Base-by-base conservation (phyloP, 2,329 filamentous ascomycete genomes). In the Metarhizium humberi region DNA sequence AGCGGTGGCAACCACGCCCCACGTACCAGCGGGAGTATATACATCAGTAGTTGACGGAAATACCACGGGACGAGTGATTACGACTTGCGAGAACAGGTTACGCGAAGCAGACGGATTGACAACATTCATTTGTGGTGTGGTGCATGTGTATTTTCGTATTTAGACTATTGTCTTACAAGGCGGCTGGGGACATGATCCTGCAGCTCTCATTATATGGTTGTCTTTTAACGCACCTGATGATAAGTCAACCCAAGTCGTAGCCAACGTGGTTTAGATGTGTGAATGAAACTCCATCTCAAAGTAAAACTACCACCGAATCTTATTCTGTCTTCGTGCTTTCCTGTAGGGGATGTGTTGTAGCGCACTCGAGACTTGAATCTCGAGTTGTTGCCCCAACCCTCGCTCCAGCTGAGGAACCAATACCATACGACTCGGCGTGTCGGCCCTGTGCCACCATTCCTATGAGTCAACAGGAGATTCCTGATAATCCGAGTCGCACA, bases 1-100 rank as follows among this genome's bases (percentile, higher is more conserved):
- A 67, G 2, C 57, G 66, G 4, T 78, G 76, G 76, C 52, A 55
- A 5, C 63, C 71, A 6, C 67, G 67, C 55, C 58, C 62, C 0
- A 70, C 65, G 0, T 70, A 69, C 51, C 58, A 63, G 42, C 56
- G 62, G 11, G 66, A 69, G 50, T 43, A 55, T 43, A 8, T n/a
- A 4, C 40, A 43, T 13, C 4, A 20, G 7, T 8, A 20, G 7
- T 8, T 18, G n/a, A 45, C 25, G 7, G 42, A 6, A 45, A 10
- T 45, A 10, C 8, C 42, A 6, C 25, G 20, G 16, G 32, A 8
- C 14, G 25, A 25, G 25, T 25, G 25, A 25, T 4, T 6, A 45
- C n/a, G 16, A 7, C n/a, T 11, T 20, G 1, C 38, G 8, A 40
- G 11, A 40, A 16, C 14, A 40, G 38, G 8, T 3, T 40, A 5